These are phyloP conservation scores for Picea glauca DNA, from an alignment of 75 land plant genomes.

Conservation along the genomic window DNA sequence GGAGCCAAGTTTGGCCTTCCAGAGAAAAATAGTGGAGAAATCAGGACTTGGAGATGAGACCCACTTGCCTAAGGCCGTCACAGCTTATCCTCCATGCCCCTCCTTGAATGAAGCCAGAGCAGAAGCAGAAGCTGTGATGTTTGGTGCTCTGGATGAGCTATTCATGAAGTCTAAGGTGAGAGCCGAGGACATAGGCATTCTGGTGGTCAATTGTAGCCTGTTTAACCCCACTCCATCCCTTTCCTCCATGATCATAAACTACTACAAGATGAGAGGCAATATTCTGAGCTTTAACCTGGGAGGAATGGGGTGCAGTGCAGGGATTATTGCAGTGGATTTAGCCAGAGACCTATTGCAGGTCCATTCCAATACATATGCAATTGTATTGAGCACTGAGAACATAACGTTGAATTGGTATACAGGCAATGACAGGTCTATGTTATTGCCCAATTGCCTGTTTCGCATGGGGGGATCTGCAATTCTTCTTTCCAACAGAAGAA, in stretches of 20 bases:
- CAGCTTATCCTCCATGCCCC: slow-evolving; percentile 19
- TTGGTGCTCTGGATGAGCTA: slow-evolving; percentile 56
- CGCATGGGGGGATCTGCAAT: slow-evolving; percentile 84
- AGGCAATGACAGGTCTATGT: slow-evolving; percentile 75
- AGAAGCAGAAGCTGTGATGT: slow-evolving; percentile 60
- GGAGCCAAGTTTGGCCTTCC: slow-evolving; percentile 40
- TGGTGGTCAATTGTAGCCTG: slow-evolving; percentile 63
- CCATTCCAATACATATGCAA: slow-evolving; percentile 46
- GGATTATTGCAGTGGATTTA: slow-evolving; percentile 67
- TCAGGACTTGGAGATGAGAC: slow-evolving; percentile 67
- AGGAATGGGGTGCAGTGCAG: slow-evolving; percentile 62
- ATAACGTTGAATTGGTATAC: slow-evolving; percentile 74
- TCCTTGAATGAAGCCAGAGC: slow-evolving; percentile 48
- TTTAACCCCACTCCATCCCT: slow-evolving; percentile 53
- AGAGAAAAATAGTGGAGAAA: slow-evolving; percentile 33
- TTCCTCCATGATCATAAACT: slow-evolving; percentile 45
- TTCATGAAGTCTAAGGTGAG: slow-evolving; percentile 35
- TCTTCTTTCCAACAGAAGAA: slow-evolving; percentile 54
- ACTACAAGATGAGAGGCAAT: slow-evolving; percentile 44
- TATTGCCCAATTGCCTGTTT: slow-evolving; percentile 77
- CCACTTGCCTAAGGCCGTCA: slow-evolving; percentile 38
- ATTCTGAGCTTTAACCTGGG: slow-evolving; percentile 37
- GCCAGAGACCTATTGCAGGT: slow-evolving; percentile 71
- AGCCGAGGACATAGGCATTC: slow-evolving; percentile 53
- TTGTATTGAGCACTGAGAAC: slow-evolving; percentile 74